phyloP scores from a whole-genome alignment of 805 yeast genomes.

The Kodamaea sagamina region DNA sequence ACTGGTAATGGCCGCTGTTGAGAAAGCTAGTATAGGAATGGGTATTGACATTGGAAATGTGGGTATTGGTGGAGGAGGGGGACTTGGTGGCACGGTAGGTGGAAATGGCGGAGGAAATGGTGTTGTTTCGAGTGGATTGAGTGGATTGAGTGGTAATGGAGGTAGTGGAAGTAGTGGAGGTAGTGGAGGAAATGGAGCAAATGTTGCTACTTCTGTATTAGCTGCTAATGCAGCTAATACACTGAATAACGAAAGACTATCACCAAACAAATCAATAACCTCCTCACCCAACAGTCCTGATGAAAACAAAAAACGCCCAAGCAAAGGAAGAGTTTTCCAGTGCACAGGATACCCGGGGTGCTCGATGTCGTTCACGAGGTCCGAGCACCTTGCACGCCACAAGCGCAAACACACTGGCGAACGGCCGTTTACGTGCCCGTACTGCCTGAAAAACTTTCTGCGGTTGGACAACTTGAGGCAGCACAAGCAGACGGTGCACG shows the following conservation, averaged over 20 bases:
- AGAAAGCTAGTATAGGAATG: neutral
- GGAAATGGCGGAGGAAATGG: neutral
- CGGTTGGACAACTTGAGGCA: slow-evolving; percentile 87
- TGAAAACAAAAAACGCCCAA: slow-evolving; percentile 30
- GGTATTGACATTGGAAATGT: neutral
- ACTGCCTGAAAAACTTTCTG: slow-evolving; percentile 76
- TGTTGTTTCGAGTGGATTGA: neutral
- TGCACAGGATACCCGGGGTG: slow-evolving; percentile 88
- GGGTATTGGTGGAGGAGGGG: too few species aligned
- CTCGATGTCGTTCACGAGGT: slow-evolving; percentile 83
- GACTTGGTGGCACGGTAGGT: too few species aligned
- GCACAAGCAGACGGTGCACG: slow-evolving; percentile 76
- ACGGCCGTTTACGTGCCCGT: slow-evolving; percentile 85
- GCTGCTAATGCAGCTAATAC: too few species aligned
- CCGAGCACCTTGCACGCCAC: slow-evolving; percentile 91
- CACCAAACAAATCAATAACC: too few species aligned
- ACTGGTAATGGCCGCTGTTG: slow-evolving; percentile 1
- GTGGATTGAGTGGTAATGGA: neutral
- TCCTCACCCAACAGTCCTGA: neutral
- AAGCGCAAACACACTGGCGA: slow-evolving; percentile 94
- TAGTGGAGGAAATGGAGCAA: too few species aligned
- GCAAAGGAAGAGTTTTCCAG: slow-evolving; percentile 70
- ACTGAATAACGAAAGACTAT: too few species aligned
- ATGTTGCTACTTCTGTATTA: too few species aligned
- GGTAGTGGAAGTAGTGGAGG: neutral